Evolutionary conservation across 2,329 filamentous ascomycete genomes (phyloP).

Genomic region (Calonectria crousiana): DNA sequence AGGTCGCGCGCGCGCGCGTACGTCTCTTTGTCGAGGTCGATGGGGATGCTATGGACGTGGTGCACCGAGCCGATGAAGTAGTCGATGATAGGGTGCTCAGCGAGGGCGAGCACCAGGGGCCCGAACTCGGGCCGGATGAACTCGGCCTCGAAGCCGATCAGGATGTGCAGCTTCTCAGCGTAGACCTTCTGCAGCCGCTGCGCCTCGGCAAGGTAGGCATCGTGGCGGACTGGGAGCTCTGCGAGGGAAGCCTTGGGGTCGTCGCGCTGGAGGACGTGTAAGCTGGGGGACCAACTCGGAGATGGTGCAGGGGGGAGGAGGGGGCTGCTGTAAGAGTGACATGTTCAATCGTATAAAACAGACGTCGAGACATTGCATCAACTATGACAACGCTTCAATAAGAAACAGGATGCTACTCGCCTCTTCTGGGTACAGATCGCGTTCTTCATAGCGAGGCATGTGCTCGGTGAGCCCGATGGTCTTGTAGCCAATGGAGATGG

Average conservation of each 20-base stretch:
- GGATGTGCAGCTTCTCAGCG: constrained; percentile 76
- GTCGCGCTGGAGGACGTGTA: constrained; percentile 55
- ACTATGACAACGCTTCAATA: background rate
- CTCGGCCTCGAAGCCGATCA: constrained; percentile 93
- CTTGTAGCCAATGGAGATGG: constrained; percentile 82
- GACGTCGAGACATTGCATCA: background rate
- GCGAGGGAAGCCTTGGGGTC: constrained; percentile 62
- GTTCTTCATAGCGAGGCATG: constrained; percentile 81
- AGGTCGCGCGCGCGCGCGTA: constrained; percentile 67
- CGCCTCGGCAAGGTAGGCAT: constrained; percentile 82
- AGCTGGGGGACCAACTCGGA: background rate
- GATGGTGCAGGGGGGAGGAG: background rate
- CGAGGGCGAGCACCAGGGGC: constrained; percentile 70
- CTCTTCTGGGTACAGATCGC: constrained; percentile 95
- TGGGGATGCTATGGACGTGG: constrained; percentile 87
- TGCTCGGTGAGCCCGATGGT: constrained; percentile 94
- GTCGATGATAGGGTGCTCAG: constrained; percentile 75
- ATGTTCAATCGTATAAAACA: background rate
- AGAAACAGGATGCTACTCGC: constrained; percentile 53
- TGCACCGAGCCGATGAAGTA: constrained; percentile 95
- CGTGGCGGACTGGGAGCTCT: constrained; percentile 67
- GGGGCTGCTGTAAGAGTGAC: too few species aligned
- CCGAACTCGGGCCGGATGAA: constrained; percentile 82
- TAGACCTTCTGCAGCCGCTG: constrained; percentile 78
- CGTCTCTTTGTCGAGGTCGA: constrained; percentile 82